phyloP scores from a whole-genome alignment of 768 basidiomycete species.

The Gautieria morchelliformis region DNA sequence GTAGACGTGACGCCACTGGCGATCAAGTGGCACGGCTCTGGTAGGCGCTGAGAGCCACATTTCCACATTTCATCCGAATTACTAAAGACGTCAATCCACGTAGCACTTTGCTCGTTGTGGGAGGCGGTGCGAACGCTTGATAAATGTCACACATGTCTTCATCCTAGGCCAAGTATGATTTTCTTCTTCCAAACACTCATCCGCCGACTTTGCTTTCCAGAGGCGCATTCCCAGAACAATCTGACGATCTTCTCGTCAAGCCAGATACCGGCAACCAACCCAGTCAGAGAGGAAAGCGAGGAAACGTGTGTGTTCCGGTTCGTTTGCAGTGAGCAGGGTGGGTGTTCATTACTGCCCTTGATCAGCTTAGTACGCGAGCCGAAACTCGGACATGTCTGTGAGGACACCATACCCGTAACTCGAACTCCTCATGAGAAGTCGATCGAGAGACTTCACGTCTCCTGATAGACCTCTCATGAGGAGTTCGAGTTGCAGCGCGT shows the following conservation, averaged over 20 bases:
- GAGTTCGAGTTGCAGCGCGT: conserved; percentile 61
- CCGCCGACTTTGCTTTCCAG: neutral
- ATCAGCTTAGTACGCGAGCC: conserved; percentile 26
- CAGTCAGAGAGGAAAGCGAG: neutral
- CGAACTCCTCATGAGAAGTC: too few relatives aligned
- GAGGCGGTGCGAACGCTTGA: neutral
- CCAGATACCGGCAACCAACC: neutral
- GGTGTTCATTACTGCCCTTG: neutral
- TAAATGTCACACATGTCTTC: neutral
- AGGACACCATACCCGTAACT: conserved; percentile 63
- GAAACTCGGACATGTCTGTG: conserved; percentile 67
- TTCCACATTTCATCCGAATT: neutral
- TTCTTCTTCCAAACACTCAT: neutral
- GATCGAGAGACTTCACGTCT: too few relatives aligned
- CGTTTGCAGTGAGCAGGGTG: neutral
- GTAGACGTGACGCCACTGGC: neutral
- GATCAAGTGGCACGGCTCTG: neutral
- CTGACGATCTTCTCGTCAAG: neutral
- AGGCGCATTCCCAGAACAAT: neutral
- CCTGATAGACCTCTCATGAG: conserved; percentile 52
- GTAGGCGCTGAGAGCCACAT: too few relatives aligned
- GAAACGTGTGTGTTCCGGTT: conserved; percentile 1
- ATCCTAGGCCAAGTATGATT: neutral
- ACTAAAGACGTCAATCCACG: neutral
- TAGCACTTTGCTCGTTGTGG: neutral